These are phyloP conservation scores for Vitis rupestris DNA, from an alignment of 164 flowering plant genomes.

Conservation along the genomic window DNA sequence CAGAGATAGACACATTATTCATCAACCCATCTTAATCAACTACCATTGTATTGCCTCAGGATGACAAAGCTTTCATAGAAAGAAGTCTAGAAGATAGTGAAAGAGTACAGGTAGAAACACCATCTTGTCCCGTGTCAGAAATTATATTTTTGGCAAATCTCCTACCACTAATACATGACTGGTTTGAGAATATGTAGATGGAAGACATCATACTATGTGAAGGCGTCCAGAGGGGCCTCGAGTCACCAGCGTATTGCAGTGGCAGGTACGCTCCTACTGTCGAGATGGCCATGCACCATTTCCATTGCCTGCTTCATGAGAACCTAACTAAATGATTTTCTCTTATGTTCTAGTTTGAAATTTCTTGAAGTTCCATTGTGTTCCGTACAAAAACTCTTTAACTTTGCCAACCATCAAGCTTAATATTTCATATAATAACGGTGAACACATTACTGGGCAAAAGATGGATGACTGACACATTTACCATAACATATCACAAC, in stretches of 20 bases:
- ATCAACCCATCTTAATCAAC: neutral
- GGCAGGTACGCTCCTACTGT: conserved; percentile 83
- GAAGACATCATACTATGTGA: conserved; percentile 80
- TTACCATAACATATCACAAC: too few species aligned
- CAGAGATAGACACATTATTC: too few species aligned
- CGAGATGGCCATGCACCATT: conserved; percentile 90
- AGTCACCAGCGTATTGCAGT: conserved; percentile 69
- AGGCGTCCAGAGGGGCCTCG: conserved; percentile 82
- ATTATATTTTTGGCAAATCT: neutral
- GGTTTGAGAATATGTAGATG: conserved; percentile 34
- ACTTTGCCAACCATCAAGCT: too few species aligned
- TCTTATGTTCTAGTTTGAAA: too few species aligned
- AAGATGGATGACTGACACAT: too few species aligned
- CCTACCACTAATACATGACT: neutral
- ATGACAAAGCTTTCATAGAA: conserved; percentile 57
- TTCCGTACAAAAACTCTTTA: too few species aligned
- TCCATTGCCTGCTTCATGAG: conserved; percentile 54
- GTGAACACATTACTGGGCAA: too few species aligned
- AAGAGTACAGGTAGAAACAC: conserved; percentile 61
- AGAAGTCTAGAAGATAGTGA: conserved; percentile 81
- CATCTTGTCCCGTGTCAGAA: neutral
- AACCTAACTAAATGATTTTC: conserved; percentile 24
- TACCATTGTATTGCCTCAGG: conserved; percentile 34
- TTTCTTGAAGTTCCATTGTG: too few species aligned
- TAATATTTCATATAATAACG: too few species aligned